These are phyloP conservation scores for Glaciozyma martinii DNA, from an alignment of 768 basidiomycete genomes.

Conservation along the genomic window DNA sequence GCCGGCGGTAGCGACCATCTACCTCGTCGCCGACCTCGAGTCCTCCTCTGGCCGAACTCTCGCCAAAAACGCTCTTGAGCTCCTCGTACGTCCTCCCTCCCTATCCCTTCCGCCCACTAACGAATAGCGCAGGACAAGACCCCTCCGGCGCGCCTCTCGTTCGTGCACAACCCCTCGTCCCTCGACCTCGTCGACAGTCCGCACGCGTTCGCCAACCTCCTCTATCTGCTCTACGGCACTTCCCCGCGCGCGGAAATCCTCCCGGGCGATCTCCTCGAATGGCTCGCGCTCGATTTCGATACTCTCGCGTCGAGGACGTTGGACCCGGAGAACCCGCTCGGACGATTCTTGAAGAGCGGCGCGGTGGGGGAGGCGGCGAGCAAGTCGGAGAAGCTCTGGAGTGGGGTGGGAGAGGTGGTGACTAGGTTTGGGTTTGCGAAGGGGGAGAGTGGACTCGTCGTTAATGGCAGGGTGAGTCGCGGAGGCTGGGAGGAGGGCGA, in stretches of 20 bases:
- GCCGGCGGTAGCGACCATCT: constrained; percentile 39
- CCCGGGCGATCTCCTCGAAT: constrained; percentile 16
- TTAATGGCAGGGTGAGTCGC: constrained; percentile 74
- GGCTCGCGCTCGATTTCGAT: constrained; percentile 15
- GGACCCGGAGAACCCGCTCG: constrained; percentile 13
- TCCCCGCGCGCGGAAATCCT: constrained; percentile 42
- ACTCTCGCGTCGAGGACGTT: constrained; percentile 2
- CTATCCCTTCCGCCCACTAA: background rate
- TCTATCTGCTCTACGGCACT: constrained; percentile 49
- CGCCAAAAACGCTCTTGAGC: constrained; percentile 56
- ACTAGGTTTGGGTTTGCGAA: constrained; percentile 11
- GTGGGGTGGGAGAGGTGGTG: constrained; percentile 1
- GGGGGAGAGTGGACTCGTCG: constrained; percentile 56
- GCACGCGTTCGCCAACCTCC: constrained; percentile 38
- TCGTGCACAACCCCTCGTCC: constrained; percentile 61
- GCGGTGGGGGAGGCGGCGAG: constrained; percentile 8
- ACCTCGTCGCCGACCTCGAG: constrained; percentile 72
- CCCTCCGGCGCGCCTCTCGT: constrained; percentile 55
- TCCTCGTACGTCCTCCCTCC: constrained; percentile 48
- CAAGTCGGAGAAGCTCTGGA: constrained; percentile 12
- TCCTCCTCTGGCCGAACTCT: constrained; percentile 51
- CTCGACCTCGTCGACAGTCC: background rate
- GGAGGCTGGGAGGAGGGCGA: constrained; percentile 4
- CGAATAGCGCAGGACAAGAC: constrained; percentile 42
- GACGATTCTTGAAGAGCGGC: constrained; percentile 13